Evolutionary conservation across 257 asterid genomes (phyloP), one percentile per base, ranked within the genome.

Genomic region (Salvia hispanica): DNA sequence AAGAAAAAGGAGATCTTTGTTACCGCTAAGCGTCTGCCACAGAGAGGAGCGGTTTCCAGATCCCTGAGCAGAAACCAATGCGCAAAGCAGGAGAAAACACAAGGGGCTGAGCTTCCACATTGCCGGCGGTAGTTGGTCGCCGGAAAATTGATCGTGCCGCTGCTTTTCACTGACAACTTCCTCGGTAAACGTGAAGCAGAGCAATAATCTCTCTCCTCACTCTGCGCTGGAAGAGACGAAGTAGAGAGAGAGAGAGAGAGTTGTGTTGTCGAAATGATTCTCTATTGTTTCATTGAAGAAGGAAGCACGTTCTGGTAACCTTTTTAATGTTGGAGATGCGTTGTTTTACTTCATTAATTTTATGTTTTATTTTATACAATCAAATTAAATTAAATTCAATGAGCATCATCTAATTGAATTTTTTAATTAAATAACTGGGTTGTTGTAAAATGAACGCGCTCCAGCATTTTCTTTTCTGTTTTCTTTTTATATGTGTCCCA

Each of bases 11-110:
- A 55, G 6, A 57, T 21, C 52, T 61, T 36, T 66, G 40, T 67
- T 42, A 88, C 95, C 97, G 25, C 25, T 9, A 10, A 91, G 89
- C 8, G 97, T 91, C 43, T 80, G 79, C 97, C 96, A 91, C 81
- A 46, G 51, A 9, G 71, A 60, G 47, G 52, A 12, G 16, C 34
- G 36, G 40, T 62, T 72, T 5, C 58, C 44, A 76, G 97, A 85
- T 81, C 83, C 67, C 77, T 80, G 91, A 78, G 85, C 95, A 65
- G 86, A 70, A 40, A 81, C 89, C 51, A 78, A 74, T 25, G 82
- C 85, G 77, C 78, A 85, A 55, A 83, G 80, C 76, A 85, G 68
- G 34, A 83, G 33, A 58, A 68, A 31, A 14, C 54, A 18, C 4
- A 74, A 13, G 11, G 70, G 53, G 25, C 69, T 16, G 64, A 80